Evolutionary conservation across 768 basidiomycete genomes (phyloP), one percentile per base, ranked within the genome.

Genomic region (Amanita pallidorosea): DNA sequence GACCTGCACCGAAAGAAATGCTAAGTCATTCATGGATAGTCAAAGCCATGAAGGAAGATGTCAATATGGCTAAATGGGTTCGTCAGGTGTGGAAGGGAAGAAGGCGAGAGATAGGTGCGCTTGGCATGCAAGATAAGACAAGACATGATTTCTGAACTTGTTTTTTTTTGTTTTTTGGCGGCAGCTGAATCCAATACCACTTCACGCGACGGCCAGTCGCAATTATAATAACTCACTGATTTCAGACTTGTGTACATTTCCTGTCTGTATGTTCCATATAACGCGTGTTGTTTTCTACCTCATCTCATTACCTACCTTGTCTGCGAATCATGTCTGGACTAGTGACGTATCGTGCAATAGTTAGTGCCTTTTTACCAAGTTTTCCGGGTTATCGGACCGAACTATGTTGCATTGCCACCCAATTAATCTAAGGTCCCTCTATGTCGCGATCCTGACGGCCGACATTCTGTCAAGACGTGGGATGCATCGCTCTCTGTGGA

Each of bases 41-140:
- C 47, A 71, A 72, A 51, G 74, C 78, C 47, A 88, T 90, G 79
- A 81, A 80, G 63, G 78, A 83, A 62, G 88, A 91, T 57, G 83
- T 88, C 35, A 81, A 88, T 54, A 94, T 95, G 88, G 85, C 81
- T 6, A 80, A 79, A 60, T 95, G 90, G 90, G 83, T 92, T 52
- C 75, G 82, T 55, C 75, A 86, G 61, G 84, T 92, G 37, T 91
- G 87, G 86, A 74, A 72, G 64, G 63, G 60, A 53, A 71, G 49
- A 67, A 63, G 64, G 66, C 72, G 55, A 68, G 67, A 56, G 72
- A 77, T 57, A 66, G 68, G 76, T 74, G 55, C 49, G 69, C 60
- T 33, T n/a, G 35, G 7, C 2, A 11, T 22, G 1, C 6, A 7
- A 5, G 1, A 11, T 25, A 37, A 9, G 8, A 31, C 27, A 15